phyloP scores from a whole-genome alignment of 116 monocot species.

The Papilionanthe hybrid region DNA sequence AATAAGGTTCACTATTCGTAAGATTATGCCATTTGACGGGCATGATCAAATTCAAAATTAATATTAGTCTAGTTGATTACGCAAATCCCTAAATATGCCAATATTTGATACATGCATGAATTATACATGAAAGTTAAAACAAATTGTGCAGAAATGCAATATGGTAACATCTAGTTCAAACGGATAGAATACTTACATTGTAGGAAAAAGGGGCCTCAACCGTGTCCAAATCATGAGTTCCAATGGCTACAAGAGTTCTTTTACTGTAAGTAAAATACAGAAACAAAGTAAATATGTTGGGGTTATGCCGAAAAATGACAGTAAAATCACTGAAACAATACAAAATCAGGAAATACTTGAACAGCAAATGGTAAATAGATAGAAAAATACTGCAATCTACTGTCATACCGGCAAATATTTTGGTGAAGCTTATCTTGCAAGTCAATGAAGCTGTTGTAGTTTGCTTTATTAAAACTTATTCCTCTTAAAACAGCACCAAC shows the following conservation, averaged over 20 bases:
- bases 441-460: conserved; percentile 94
- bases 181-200: conserved; percentile 42
- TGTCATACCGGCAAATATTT: conserved; percentile 77
- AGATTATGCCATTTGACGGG: neutral
- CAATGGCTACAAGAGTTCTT: conserved; percentile 92
- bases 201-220: conserved; percentile 78
- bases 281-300: neutral
- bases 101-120: neutral
- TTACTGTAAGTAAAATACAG: conserved; percentile 33
- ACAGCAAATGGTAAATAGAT: neutral
- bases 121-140: neutral
- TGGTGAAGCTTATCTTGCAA: conserved; percentile 97
- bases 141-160: neutral
- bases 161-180: neutral
- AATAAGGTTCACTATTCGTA: neutral
- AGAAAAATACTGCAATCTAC: neutral
- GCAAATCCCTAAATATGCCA: neutral
- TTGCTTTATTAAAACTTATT: conserved; percentile 66
- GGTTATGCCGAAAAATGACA: neutral
- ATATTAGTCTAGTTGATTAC: neutral
- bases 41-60: neutral
- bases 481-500: conserved; percentile 91
- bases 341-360: neutral
- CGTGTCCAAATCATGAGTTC: conserved; percentile 91
- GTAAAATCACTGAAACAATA: neutral